Base-by-base conservation (phyloP, 2,329 filamentous ascomycete species). In the Penicillium crustosum region DNA sequence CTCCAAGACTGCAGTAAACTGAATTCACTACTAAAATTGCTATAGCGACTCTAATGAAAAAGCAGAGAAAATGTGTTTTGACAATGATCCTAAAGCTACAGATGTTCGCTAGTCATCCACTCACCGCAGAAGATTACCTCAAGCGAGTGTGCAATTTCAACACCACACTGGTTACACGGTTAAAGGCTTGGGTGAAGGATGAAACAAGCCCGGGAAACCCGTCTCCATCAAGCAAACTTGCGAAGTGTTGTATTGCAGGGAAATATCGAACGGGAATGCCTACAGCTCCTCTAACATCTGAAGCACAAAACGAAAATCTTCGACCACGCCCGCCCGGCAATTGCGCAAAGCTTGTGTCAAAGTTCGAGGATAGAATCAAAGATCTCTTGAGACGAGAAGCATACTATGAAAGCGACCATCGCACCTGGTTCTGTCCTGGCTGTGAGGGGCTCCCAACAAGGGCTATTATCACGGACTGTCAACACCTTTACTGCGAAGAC, bases 71-170 rank as follows among this genome's bases (percentile, higher is more conserved):
- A 10, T 51, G 36, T 7, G 41, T 51, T 39, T 41, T 51, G n/a
- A 51, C 49, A 0, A 51, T 51, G 49, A 51, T 51, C 10, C 4
- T 51, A 6, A 51, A 51, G 36, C 6, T 51, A 4, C 49, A 51
- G n/a, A 51, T 51, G 49, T 51, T 51, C 19, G 3, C 49, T 9
- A 51, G 49, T 7, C 49, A 51, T 51, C 49, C 49, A 42, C 36
- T 51, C 17, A 17, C 36, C 3, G 36, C 36, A 31, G 35, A 51
- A 42, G 49, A 51, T 31, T 51, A 51, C 4, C 49, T 51, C 13
- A 39, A 51, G 36, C 35, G 35, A 15, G 49, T 51, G n/a, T 51
- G 49, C 13, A 23, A 51, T 15, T n/a, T 17, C 13, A 17, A 42
- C 49, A 31, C 2, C n/a, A 9, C 8, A 12, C n/a, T 51, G 3